These are phyloP conservation scores for Mercurialis annua DNA, from an alignment of 345 rosid species.

Conservation along the genomic window DNA sequence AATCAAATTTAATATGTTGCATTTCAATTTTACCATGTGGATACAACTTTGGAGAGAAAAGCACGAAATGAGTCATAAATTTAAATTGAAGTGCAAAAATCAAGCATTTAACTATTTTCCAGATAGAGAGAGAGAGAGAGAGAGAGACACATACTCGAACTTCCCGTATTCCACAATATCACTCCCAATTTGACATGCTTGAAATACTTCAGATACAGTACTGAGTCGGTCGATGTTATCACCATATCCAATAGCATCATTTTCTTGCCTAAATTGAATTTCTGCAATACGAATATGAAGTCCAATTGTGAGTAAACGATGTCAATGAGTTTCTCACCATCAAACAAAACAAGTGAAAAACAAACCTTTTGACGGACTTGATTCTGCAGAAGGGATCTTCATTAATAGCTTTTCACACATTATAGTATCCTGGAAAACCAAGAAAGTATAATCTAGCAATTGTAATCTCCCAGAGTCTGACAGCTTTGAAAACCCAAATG, in stretches of 20 bases:
- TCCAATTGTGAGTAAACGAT: neutral
- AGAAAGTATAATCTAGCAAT: slow-evolving; percentile 48
- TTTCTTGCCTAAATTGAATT: neutral
- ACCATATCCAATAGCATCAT: neutral
- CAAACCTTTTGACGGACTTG: slow-evolving; percentile 30
- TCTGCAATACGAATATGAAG: too few relatives aligned
- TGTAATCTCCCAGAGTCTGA: slow-evolving; percentile 43
- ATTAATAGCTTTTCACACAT: slow-evolving; percentile 59
- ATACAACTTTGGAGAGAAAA: too few relatives aligned
- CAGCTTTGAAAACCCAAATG: slow-evolving; percentile 76
- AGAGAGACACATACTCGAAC: slow-evolving; percentile 38
- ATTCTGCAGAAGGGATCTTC: slow-evolving; percentile 25
- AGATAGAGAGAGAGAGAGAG: too few relatives aligned
- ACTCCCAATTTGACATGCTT: slow-evolving; percentile 30
- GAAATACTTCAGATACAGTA: slow-evolving; percentile 36
- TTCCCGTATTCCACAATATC: slow-evolving; percentile 28
- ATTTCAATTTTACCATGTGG: too few relatives aligned
- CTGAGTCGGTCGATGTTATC: slow-evolving; percentile 22
- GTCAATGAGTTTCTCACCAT: neutral
- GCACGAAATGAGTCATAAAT: too few relatives aligned
- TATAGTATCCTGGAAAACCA: slow-evolving; percentile 67
- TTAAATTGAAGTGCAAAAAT: too few relatives aligned
- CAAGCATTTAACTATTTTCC: too few relatives aligned
- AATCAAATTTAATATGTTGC: too few relatives aligned
- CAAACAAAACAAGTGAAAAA: neutral